These are phyloP conservation scores for Tetragonia tetragonoides DNA, from an alignment of 148 eudicot genomes.

Conservation along the genomic window DNA sequence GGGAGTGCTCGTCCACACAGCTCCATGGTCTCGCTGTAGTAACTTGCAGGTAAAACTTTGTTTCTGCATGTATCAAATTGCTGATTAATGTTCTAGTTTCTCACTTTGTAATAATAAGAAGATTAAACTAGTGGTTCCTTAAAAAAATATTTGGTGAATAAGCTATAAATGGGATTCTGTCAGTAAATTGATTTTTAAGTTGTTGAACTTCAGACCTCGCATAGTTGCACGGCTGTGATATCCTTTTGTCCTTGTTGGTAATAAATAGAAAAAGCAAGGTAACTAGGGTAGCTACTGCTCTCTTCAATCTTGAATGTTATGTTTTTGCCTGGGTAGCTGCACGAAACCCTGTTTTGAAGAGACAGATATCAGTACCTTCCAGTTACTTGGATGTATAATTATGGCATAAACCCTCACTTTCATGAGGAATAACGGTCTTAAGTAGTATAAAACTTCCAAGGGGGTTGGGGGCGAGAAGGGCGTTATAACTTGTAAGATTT, in stretches of 20 bases:
- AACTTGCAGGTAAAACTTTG: slow-evolving; percentile 61
- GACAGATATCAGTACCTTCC: slow-evolving; percentile 1
- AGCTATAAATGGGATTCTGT: neutral
- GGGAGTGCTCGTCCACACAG: slow-evolving; percentile 69
- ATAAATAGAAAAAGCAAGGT: slow-evolving; percentile 71
- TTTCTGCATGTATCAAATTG: slow-evolving; percentile 40
- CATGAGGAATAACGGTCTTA: neutral
- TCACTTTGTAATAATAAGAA: neutral
- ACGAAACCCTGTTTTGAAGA: slow-evolving; percentile 49
- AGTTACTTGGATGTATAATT: neutral
- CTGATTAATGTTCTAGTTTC: neutral
- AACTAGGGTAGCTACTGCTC: slow-evolving; percentile 63
- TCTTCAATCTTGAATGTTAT: slow-evolving; percentile 71
- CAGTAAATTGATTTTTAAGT: neutral
- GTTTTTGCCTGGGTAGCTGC: slow-evolving; percentile 68
- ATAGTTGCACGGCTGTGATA: slow-evolving; percentile 73
- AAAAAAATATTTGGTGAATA: neutral
- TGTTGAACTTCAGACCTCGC: slow-evolving; percentile 47
- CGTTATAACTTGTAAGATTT: neutral
- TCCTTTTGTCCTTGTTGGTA: slow-evolving; percentile 71
- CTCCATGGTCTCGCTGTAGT: slow-evolving; percentile 64
- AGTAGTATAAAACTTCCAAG: too few relatives aligned
- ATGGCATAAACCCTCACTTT: neutral
- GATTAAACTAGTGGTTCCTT: neutral
- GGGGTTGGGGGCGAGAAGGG: too few relatives aligned